phyloP scores from a whole-genome alignment of 2,329 filamentous ascomycete species.

The Aspergillus sp. region DNA sequence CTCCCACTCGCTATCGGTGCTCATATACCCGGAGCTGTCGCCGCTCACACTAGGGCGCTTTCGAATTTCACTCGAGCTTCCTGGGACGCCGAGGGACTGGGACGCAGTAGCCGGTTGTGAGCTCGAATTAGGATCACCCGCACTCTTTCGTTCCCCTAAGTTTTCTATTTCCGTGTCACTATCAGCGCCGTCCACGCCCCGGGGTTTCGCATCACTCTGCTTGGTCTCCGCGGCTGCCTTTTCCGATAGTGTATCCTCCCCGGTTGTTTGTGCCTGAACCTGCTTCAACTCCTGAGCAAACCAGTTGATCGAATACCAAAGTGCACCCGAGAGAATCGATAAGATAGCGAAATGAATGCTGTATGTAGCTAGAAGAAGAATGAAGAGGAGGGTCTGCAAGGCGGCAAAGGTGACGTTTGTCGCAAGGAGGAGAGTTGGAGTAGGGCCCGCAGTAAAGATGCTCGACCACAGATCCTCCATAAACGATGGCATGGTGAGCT shows the following conservation, averaged over 20 bases:
- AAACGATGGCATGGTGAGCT: constrained; percentile 50
- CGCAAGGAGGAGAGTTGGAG: constrained; percentile 80
- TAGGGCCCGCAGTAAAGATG: constrained; percentile 90
- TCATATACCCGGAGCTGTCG: constrained; percentile 57
- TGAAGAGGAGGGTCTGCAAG: constrained; percentile 75
- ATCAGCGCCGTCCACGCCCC: constrained; percentile 36
- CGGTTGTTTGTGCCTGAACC: constrained; percentile 50
- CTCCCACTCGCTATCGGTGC: constrained; percentile 97
- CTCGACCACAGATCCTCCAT: constrained; percentile 81
- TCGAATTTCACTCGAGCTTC: constrained; percentile 38
- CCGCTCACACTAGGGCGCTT: constrained; percentile 48
- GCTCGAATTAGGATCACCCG: constrained; percentile 11
- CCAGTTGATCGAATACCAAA: constrained; percentile 98
- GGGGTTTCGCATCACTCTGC: constrained; percentile 22
- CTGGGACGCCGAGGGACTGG: constrained; percentile 51
- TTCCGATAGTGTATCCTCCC: constrained; percentile 46
- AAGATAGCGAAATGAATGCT: constrained; percentile 87
- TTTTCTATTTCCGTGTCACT: constrained; percentile 48
- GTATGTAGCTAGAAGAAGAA: constrained; percentile 75
- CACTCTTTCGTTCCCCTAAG: constrained; percentile 21
- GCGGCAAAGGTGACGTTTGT: constrained; percentile 87
- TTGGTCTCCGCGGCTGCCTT: constrained; percentile 27
- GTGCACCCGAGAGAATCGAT: constrained; percentile 72
- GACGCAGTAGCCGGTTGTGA: constrained; percentile 22
- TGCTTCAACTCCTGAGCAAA: constrained; percentile 70